Percentiles rank a stretch among this genome's conserved stretches.
These are phyloP conservation scores for Hypoxylon sp. DNA, from an alignment of 2,329 filamentous ascomycete genomes.

Conservation along the genomic window DNA sequence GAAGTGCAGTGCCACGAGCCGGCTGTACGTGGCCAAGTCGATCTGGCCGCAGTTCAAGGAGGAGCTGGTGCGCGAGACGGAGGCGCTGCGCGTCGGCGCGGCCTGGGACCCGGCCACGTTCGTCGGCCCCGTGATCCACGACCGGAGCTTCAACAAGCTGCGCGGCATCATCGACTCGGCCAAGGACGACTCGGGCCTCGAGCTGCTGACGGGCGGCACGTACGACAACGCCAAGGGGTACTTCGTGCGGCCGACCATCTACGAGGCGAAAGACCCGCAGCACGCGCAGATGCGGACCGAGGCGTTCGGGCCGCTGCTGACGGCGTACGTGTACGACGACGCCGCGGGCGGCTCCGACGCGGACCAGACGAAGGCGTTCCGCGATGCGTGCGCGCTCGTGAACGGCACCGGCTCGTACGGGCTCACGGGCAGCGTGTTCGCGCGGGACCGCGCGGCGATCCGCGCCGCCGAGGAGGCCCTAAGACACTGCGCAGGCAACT, in stretches of 20 bases:
- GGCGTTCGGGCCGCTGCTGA: constrained; percentile 65
- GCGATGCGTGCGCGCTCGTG: constrained; percentile 66
- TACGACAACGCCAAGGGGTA: constrained; percentile 82
- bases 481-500: constrained; percentile 79
- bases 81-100: constrained; percentile 73
- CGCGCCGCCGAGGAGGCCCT: constrained; percentile 74
- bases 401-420: constrained; percentile 79
- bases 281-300: constrained; percentile 80
- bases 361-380: constrained; percentile 68
- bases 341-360: constrained; percentile 53
- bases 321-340: constrained; percentile 81
- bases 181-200: constrained; percentile 76
- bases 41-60: constrained; percentile 76
- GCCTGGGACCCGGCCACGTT: constrained; percentile 78
- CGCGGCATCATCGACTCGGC: constrained; percentile 78
- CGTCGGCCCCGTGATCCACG: constrained; percentile 87
- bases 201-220: constrained; percentile 77
- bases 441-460: constrained; percentile 70
- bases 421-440: constrained; percentile 79
- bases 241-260: constrained; percentile 85
- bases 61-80: constrained; percentile 71
- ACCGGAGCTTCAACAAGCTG: constrained; percentile 81
- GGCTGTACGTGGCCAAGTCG: constrained; percentile 79
- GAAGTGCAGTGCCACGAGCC: constrained; percentile 87
- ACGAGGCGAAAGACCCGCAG: constrained; percentile 74